Base-by-base conservation (phyloP, 2,329 filamentous ascomycete genomes). In the Stachybotrys echinatus region DNA sequence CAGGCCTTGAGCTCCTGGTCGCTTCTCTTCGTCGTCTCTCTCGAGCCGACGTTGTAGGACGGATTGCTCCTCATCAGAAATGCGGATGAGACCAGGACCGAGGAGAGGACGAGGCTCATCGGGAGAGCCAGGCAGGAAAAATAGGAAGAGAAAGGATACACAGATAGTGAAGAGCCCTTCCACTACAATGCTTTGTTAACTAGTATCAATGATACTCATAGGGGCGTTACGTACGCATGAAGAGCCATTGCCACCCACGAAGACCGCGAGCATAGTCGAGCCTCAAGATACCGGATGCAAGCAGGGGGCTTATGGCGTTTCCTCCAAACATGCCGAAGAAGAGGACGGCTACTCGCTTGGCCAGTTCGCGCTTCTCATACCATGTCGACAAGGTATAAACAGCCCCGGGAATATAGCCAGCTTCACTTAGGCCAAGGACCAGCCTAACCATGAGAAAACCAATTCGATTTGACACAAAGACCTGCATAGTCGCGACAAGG, bases 241-340 rank as follows among this genome's bases (percentile, higher is more conserved):
- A 78, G 1, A 78, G 69, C 74, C 74, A 78, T 52, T 76, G 71
- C 75, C 76, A 79, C 0, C 74, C 75, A 6, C 63, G 61, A 6
- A 79, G 53, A 0, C 72, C 71, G 3, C 65, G 55, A 12, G 56
- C 52, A 1, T 70, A 70, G 19, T 73, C 68, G 18, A 79, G 62
- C 48, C 67, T 73, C 6, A 79, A 55, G 7, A 79, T 72, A 0
- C 70, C 74, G 7, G 74, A 73, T 0, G 73, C 75, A 4, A 80
- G 60, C 2, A 79, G 62, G 0, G 75, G 74, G 22, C 71, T 74
- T 2, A 78, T 63, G 0, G 75, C 74, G 20, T 74, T 74, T 0
- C 74, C 75, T 0, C 74, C 70, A 51, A 79, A 76, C 69, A 79
- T 78, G 10, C 76, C 75, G 42, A 79, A 75, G 58, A 79, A 80